Evolutionary conservation across 768 basidiomycete genomes (phyloP), one percentile per base, ranked within the genome.

Genomic region (Fistulinella prunicolor): DNA sequence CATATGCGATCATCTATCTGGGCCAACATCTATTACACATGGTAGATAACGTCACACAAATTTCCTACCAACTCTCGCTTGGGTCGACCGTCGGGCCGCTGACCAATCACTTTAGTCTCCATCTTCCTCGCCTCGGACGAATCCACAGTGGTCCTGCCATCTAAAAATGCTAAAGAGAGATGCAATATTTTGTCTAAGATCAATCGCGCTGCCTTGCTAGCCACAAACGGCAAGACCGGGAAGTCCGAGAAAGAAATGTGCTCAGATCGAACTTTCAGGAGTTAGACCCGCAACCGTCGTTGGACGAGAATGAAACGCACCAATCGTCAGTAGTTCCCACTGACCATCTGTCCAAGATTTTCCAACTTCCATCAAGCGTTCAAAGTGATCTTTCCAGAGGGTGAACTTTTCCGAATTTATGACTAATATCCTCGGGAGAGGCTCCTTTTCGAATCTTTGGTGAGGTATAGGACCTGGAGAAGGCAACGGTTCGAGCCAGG

Each of bases 361-460:
- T 8, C 83, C 71, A 21, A 88, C 66, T 23, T 74, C 73, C 54
- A 72, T 57, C 39, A 90, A 66, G 19, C 82, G 72, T 26, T 69
- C 63, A 58, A 88, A 91, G 61, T 93, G 89, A 38, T 76, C 75
- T 38, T 77, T 76, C 90, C 90, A 93, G 3, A 90, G 70, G 2
- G 89, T 88, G 59, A 92, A 92, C 0, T 66, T 71, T 59, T 89
- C 83, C 16, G 87, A 86, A 59, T 89, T 89, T 56, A 94, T 79
- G 13, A 90, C 79, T 38, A 89, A 62, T 56, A 86, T 65, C 37
- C 61, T 68, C 2, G 75, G 77, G 20, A 62, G 57, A 9, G 3
- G 20, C 4, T 41, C 44, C 10, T 52, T 54, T 20, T 49, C 23
- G 20, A 51, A 42, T 26, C 42, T 44, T 24, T 44, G 41, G 29